Conservation (phyloP, 2,329 filamentous ascomycete species). For the Cladorrhinum sp. region DNA sequence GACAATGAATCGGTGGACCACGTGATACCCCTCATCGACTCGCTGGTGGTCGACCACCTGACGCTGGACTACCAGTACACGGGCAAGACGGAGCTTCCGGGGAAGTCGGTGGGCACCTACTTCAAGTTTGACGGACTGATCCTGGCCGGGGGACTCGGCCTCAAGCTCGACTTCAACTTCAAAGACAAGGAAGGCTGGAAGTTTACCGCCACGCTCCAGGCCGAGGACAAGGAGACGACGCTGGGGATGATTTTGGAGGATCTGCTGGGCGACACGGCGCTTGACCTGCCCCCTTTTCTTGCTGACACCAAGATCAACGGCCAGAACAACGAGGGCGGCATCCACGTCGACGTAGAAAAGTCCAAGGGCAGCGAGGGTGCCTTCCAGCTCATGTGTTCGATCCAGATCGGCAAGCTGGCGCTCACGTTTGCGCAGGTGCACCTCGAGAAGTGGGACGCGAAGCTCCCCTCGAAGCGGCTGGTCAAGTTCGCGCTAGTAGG, state of each 20-base stretch:
- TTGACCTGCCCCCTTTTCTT: constrained; percentile 12
- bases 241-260: constrained; percentile 5
- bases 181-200: constrained; percentile 7
- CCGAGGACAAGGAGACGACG: constrained; percentile 14
- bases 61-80: constrained; percentile 24
- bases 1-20: no score
- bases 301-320: constrained; percentile 8
- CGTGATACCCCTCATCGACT: constrained; percentile 25
- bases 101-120: constrained; percentile 4
- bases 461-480: constrained; percentile 19
- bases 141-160: not conserved
- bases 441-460: constrained; percentile 13
- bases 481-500: not conserved
- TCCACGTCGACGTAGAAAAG: constrained; percentile 7
- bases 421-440: constrained; percentile 23
- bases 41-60: constrained; percentile 17
- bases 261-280: constrained; percentile 8
- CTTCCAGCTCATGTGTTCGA: constrained; percentile 8
- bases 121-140: constrained; percentile 9
- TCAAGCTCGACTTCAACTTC: constrained; percentile 13
- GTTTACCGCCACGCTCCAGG: constrained; percentile 9
- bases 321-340: constrained; percentile 1
- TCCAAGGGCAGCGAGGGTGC: not conserved
- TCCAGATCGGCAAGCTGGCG: constrained; percentile 21
- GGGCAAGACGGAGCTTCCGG: not conserved